Conservation (phyloP, 2,329 filamentous ascomycete genomes). For the Aspergillus pseudoviridinutans region DNA sequence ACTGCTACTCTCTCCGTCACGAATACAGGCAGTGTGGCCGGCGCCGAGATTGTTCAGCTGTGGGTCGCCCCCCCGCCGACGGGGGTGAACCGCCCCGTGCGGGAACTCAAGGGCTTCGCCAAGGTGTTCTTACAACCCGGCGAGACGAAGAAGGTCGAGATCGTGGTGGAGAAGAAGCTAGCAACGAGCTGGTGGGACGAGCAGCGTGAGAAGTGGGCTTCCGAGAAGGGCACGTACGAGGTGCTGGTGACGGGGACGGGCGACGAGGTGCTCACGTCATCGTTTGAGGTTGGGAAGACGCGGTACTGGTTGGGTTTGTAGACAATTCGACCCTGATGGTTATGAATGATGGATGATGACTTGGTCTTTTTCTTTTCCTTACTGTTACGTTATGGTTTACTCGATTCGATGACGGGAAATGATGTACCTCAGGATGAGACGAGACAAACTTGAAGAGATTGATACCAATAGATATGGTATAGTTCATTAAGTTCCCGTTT, state of each 20-base stretch:
- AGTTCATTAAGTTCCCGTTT: neutral
- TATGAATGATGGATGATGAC: neutral
- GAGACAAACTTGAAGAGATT: neutral
- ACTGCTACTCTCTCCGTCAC: slow-evolving; percentile 45
- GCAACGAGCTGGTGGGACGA: slow-evolving; percentile 69
- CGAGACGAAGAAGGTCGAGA: slow-evolving; percentile 53
- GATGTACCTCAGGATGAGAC: neutral
- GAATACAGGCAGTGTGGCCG: slow-evolving; percentile 53
- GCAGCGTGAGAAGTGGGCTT: slow-evolving; percentile 60
- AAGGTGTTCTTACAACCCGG: slow-evolving; percentile 63
- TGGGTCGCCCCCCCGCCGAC: slow-evolving; percentile 48
- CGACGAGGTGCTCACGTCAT: slow-evolving; percentile 47
- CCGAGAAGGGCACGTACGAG: slow-evolving; percentile 62
- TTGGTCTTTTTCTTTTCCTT: neutral
- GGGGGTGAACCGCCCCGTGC: slow-evolving; percentile 53
- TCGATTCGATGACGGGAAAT: neutral
- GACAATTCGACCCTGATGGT: neutral
- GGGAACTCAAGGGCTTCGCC: slow-evolving; percentile 62
- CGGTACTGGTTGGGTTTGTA: slow-evolving; percentile 66
- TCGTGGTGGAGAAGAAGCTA: slow-evolving; percentile 60
- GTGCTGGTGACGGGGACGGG: slow-evolving; percentile 59
- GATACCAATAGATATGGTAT: neutral
- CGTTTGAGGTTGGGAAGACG: slow-evolving; percentile 58
- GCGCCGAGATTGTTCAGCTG: slow-evolving; percentile 53
- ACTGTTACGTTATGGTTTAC: neutral